A percentile compares a stretch with the other conserved stretches of the same genome.
Evolutionary conservation across 108 stramenopile species (phyloP).

Genomic region (Ochromonas danica): DNA sequence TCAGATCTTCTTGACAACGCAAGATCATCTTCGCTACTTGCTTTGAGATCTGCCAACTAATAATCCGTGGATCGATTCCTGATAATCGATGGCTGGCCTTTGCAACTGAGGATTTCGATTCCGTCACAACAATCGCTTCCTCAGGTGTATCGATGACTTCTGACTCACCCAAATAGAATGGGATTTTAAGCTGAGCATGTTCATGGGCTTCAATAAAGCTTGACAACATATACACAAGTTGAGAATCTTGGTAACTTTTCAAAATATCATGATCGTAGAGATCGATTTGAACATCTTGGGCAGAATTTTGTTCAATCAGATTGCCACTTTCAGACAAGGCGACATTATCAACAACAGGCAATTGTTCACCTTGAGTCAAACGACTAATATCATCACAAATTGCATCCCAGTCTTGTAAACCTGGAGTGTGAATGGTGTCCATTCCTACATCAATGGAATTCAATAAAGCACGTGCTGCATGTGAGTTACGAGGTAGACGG

Average conservation of each 20-base stretch:
- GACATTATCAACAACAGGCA: neutral
- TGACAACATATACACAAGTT: neutral
- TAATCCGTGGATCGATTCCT: neutral
- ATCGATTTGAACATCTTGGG: neutral
- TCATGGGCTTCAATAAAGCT: neutral
- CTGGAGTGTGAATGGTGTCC: neutral
- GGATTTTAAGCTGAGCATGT: neutral
- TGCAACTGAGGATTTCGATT: neutral
- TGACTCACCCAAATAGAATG: neutral
- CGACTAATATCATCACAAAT: neutral
- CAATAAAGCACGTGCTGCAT: neutral
- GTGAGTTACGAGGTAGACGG: neutral
- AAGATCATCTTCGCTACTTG: neutral
- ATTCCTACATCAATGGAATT: constrained; percentile 4
- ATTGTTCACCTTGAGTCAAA: neutral
- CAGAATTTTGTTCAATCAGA: neutral
- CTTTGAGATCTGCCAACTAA: neutral
- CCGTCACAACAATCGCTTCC: neutral
- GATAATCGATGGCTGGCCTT: neutral
- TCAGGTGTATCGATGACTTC: neutral
- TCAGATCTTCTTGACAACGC: neutral
- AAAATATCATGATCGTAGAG: neutral
- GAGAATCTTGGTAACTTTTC: neutral
- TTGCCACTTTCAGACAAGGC: neutral
- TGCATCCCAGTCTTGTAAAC: neutral